Conservation (phyloP, 169 alveolate species). For the Plasmodium sp. region DNA sequence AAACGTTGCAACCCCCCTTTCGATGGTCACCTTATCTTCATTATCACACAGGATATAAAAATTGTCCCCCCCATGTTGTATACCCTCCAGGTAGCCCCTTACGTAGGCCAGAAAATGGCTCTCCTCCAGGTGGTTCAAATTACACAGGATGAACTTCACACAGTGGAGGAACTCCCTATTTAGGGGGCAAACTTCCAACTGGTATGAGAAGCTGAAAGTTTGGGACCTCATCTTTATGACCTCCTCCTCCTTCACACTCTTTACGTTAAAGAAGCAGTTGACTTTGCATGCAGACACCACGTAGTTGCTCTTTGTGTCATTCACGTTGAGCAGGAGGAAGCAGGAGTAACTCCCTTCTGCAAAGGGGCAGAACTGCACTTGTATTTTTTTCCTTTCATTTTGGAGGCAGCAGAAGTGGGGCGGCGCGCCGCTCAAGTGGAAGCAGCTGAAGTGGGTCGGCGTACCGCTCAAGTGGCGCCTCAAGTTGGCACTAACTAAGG, state of each 20-base stretch:
- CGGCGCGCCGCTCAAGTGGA: neutral
- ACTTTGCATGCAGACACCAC: conserved; percentile 39
- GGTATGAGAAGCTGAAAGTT: neutral
- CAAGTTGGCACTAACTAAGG: conserved; percentile 11
- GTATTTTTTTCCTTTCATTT: conserved; percentile 25
- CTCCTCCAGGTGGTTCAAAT: conserved; percentile 9
- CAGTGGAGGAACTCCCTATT: conserved; percentile 51
- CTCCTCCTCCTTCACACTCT: conserved; percentile 53
- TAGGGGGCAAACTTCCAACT: conserved; percentile 20
- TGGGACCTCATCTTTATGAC: conserved; percentile 19
- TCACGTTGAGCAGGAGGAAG: conserved; percentile 32
- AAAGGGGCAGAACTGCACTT: conserved; percentile 61
- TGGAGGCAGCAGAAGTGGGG: neutral
- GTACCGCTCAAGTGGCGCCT: neutral
- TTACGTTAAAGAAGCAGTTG: conserved; percentile 48
- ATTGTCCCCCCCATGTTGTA: neutral
- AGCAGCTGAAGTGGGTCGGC: conserved; percentile 10
- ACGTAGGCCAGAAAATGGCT: conserved; percentile 10
- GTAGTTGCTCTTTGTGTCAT: conserved; percentile 19
- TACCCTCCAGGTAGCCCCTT: conserved; percentile 9
- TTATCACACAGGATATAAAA: conserved; percentile 33
- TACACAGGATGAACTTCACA: conserved; percentile 21
- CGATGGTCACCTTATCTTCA: neutral
- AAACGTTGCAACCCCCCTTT: neutral
- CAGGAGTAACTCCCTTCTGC: conserved; percentile 45